Evolutionary conservation across 129 eudicot species (phyloP).

Genomic region (Scalesia atractyloides): DNA sequence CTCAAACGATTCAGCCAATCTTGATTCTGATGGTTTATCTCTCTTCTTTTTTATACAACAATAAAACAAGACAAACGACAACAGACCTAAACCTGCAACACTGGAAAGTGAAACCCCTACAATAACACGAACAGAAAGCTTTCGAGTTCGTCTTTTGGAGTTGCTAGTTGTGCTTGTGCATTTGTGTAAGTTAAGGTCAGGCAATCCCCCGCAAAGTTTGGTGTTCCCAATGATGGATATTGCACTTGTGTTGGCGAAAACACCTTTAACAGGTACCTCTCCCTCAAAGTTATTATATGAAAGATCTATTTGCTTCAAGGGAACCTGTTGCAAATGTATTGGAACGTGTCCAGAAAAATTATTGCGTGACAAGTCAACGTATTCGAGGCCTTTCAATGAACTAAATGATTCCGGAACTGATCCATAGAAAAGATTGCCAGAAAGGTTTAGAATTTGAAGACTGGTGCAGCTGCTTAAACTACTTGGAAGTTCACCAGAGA

Average conservation of each 20-base stretch:
- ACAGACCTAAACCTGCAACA: not conserved
- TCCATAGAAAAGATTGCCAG: no score
- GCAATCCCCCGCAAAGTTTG: slow-evolving; percentile 28
- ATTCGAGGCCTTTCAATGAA: no score
- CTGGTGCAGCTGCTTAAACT: no score
- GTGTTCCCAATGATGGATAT: slow-evolving; percentile 21
- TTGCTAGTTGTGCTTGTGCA: slow-evolving; percentile 11
- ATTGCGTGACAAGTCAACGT: no score
- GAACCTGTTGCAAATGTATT: no score
- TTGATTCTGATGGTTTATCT: slow-evolving; percentile 5
- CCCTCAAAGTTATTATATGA: no score
- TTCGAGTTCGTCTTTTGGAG: slow-evolving; percentile 1
- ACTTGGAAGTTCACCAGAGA: slow-evolving; percentile 27
- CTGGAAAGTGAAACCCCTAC: slow-evolving; percentile 18
- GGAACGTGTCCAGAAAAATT: no score
- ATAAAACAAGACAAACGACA: not conserved
- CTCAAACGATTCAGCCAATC: slow-evolving; percentile 6
- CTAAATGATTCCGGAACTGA: no score
- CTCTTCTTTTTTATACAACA: slow-evolving; percentile 5
- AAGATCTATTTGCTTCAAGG: no score
- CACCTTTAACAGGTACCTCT: not conserved
- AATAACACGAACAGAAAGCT: not conserved
- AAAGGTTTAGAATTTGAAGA: no score
- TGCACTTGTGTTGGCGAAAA: slow-evolving; percentile 25
- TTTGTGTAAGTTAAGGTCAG: slow-evolving; percentile 14